Base-by-base conservation (phyloP, 148 eudicot species). In the Fagopyrum homotropicum region DNA sequence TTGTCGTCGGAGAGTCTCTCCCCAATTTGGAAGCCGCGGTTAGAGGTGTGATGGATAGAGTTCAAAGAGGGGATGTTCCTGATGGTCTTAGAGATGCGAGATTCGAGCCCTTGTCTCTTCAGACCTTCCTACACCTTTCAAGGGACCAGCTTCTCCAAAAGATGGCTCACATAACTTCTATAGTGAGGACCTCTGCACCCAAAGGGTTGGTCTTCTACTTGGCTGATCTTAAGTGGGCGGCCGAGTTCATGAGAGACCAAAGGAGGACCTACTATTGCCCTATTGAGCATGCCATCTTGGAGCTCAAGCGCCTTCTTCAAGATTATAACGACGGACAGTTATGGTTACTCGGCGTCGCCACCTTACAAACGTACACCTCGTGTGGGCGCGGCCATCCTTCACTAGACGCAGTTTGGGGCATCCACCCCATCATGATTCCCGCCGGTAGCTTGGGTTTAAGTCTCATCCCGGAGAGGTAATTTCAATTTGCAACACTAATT, bases 221-320 rank as follows among this genome's bases (percentile, higher is more conserved):
- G 59, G 93, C 89, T 54, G 98, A 94, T 78, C 89, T 94, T n/a
- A 86, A 88, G 75, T 91, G 95, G 93, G 81, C 83, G n/a, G 81
- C 76, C 72, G 96, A 91, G 63, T 83, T 81, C 78, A 81, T 87
- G 75, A 77, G 76, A 78, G 74, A 81, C 52, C 81, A 74, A 60
- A 78, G 80, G 49, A 80, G 81, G 48, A 75, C 60, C 30, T 80
- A 77, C 71, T 88, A 91, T 76, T 88, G 93, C 81, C 90, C 94
- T 29, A 88, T 87, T 77, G 90, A 93, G 75, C 92, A 91, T 52
- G 79, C 90, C 85, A 83, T 88, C 9, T 81, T 80, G 80, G 98
- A 89, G 82, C 72, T 94, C 50, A 88, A 88, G 16, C 84, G 89
- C 78, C 83, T 94, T 79, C 80, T 80, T 45, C 69, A 75, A 51